Base-by-base conservation (phyloP, 2,329 filamentous ascomycete species). In the Cercospora berteroae region DNA sequence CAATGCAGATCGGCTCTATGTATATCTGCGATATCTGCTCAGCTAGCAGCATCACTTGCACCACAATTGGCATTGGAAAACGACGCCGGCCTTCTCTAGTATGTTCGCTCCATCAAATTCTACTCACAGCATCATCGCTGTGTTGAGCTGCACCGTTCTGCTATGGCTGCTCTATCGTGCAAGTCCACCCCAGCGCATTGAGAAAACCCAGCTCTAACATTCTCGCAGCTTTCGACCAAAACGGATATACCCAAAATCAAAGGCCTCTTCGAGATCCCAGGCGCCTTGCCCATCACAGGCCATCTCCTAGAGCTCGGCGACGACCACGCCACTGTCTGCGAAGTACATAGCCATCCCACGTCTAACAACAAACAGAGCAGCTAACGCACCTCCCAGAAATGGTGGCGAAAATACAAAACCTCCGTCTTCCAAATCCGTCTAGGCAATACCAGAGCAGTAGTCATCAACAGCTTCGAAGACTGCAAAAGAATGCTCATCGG, bases 371-470 rank as follows among this genome's bases (percentile, higher is more conserved):
- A 27, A 1, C 48, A 13, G 13, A 16, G 10, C 25, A 13, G 3
- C 48, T 52, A 16, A 27, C n/a, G n/a, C 1, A 52, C 5, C 20
- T 23, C 10, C 20, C 5, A 52, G 48, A 75, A 76, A 65, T 83
- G 82, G 81, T 83, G 81, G 80, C 77, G 77, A 16, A 75, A 83
- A 73, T 83, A 84, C 71, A 77, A 79, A 4, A 73, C 80, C 9
- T 82, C 82, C 1, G 80, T 84, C 57, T 85, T 83, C 71, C 83
- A 85, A 67, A 82, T 90, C 62, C 79, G 81, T 13, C 79, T 86
- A 1, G 84, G 84, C 10, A 86, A 86, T 69, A 85, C 81, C 0
- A 76, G 84, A 16, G 83, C 83, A 0, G 83, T 86, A 0, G 83
- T 86, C 0, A 79, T 86, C 52, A 86, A 84, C 73, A 84, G 82